A percentile compares a stretch with the other conserved stretches of the same genome.
Conservation (phyloP, 1,284 basidiomycete species). For the Cystobasidiaceae sp. region DNA sequence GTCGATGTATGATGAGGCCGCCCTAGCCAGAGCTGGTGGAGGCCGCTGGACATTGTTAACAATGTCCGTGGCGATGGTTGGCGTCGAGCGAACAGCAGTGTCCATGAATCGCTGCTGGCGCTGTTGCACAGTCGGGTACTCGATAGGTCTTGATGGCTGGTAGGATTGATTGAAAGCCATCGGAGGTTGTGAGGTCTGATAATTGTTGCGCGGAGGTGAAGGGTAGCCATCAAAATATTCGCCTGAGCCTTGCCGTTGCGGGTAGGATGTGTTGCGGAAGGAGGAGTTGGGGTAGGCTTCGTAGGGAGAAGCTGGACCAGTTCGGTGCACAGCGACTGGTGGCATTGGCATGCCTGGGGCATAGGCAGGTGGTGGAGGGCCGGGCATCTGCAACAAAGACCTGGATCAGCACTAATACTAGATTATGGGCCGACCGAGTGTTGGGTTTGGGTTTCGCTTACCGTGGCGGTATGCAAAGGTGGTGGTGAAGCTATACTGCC, state of each 20-base stretch:
- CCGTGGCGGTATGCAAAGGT: not conserved
- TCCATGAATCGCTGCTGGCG: not conserved
- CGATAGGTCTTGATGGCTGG: conserved; percentile 54
- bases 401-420: not conserved
- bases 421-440: not conserved
- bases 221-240: conserved; percentile 25
- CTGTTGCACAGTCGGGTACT: conserved; percentile 67
- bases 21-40: conserved; percentile 42
- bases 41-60: conserved; percentile 16
- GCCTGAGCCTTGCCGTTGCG: not conserved
- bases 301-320: conserved; percentile 33
- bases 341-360: conserved; percentile 34
- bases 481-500: not conserved
- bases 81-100: conserved; percentile 1
- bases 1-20: conserved; percentile 32
- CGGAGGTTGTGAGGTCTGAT: conserved; percentile 4
- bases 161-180: conserved; percentile 12
- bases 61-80: not conserved
- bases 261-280: not conserved
- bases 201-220: not conserved
- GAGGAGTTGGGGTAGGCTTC: conserved; percentile 34
- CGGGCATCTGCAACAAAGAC: conserved; percentile 9
- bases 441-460: not conserved
- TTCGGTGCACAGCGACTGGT: conserved; percentile 36
- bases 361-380: conserved; percentile 1